Evolutionary conservation across 1,139 yeast species (phyloP).

Genomic region (Ogataea hybrid): DNA sequence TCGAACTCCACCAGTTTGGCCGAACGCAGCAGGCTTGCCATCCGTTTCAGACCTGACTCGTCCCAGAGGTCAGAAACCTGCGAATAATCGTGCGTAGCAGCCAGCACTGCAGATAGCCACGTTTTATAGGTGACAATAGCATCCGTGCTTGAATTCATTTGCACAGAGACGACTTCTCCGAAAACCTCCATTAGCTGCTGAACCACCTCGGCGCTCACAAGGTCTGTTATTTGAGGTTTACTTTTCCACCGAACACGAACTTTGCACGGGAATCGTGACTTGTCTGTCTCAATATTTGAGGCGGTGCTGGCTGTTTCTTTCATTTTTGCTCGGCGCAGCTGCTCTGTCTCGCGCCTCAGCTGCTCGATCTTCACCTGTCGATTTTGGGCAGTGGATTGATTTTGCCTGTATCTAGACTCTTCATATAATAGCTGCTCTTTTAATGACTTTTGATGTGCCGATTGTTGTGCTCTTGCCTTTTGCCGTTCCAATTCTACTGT

Average conservation of each 20-base stretch:
- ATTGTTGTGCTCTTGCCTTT: constrained; percentile 22
- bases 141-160: constrained; percentile 21
- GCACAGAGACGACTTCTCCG: constrained; percentile 37
- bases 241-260: constrained; percentile 45
- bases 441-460: constrained; percentile 35
- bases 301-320: constrained; percentile 6
- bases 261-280: constrained; percentile 11
- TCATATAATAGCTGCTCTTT: constrained; percentile 35
- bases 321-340: constrained; percentile 16
- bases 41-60: constrained; percentile 41
- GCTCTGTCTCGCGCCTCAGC: constrained; percentile 19
- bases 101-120: constrained; percentile 34
- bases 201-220: constrained; percentile 37
- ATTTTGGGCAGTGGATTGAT: constrained; percentile 14
- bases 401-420: constrained; percentile 30
- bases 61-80: constrained; percentile 47
- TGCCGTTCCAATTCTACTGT: constrained; percentile 1
- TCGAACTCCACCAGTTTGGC: constrained; percentile 18
- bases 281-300: constrained; percentile 2
- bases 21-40: constrained; percentile 40
- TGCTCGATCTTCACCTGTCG: constrained; percentile 31
- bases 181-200: constrained; percentile 44
- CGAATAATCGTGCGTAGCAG: constrained; percentile 42
- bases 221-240: constrained; percentile 36
- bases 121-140: constrained; percentile 38